Percentiles rank a stretch among this genome's conserved stretches.
Evolutionary conservation across 805 yeast species (phyloP).

Genomic region (Blastobotrys terrestris): DNA sequence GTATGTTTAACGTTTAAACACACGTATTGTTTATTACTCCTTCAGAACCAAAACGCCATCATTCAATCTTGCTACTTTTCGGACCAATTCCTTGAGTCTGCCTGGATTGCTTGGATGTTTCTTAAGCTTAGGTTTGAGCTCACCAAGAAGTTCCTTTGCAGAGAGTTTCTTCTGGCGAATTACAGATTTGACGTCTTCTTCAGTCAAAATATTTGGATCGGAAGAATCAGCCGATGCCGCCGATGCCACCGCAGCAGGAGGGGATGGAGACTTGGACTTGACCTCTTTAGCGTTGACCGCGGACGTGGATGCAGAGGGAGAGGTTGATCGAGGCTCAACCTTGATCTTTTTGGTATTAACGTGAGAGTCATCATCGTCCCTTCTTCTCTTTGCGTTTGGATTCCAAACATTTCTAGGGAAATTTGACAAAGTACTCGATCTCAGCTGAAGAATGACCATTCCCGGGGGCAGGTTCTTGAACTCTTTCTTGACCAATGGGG

Average conservation of each 20-base stretch:
- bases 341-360: constrained; percentile 31
- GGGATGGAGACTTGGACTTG: constrained; percentile 4
- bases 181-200: constrained; percentile 61
- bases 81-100: constrained; percentile 52
- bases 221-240: constrained; percentile 37
- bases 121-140: constrained; percentile 55
- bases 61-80: constrained; percentile 49
- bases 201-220: constrained; percentile 46
- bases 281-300: background rate
- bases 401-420: constrained; percentile 86
- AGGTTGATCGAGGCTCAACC: constrained; percentile 7
- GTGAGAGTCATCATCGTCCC: constrained; percentile 32
- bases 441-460: constrained; percentile 57
- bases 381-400: constrained; percentile 45
- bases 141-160: constrained; percentile 56
- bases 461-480: constrained; percentile 46
- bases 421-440: constrained; percentile 48
- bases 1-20: background rate
- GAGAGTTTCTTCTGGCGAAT: constrained; percentile 43
- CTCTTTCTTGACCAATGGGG: constrained; percentile 22
- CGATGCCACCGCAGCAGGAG: constrained; percentile 19
- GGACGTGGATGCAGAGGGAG: constrained; percentile 10
- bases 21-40: background rate
- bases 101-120: constrained; percentile 58
- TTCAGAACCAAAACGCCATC: constrained; percentile 35